Evolutionary conservation across 768 basidiomycete genomes (phyloP).

Genomic region (Astraeus odoratus): DNA sequence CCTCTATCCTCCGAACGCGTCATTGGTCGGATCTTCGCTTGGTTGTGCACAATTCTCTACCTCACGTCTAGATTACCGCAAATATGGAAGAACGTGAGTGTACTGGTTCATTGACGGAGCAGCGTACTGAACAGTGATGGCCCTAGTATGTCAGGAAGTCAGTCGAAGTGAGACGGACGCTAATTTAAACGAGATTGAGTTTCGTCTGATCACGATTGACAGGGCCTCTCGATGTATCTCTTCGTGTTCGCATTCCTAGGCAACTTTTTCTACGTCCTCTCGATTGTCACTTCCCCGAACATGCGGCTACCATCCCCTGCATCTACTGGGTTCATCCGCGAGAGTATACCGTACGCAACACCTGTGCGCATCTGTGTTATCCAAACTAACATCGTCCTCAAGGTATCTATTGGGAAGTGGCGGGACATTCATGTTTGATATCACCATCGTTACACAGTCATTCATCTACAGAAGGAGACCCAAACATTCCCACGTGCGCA

Average conservation of each 20-base stretch:
- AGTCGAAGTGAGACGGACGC: constrained; percentile 51
- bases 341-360: constrained; percentile 74
- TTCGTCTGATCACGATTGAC: constrained; percentile 5
- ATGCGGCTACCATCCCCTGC: constrained; percentile 49
- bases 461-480: constrained; percentile 61
- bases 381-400: neutral
- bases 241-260: constrained; percentile 93
- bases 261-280: constrained; percentile 88
- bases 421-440: constrained; percentile 89
- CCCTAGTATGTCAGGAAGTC: constrained; percentile 80
- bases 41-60: constrained; percentile 91
- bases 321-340: constrained; percentile 61
- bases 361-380: neutral
- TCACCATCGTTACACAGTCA: constrained; percentile 84
- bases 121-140: constrained; percentile 1
- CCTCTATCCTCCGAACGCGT: constrained; percentile 44
- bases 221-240: constrained; percentile 91
- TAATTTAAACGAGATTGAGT: constrained; percentile 2
- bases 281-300: constrained; percentile 75
- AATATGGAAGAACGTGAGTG: constrained; percentile 96
- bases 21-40: constrained; percentile 87
- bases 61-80: constrained; percentile 92
- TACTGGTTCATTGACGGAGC: neutral
- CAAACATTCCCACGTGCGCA: constrained; percentile 27
- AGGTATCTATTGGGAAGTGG: constrained; percentile 89